Evolutionary conservation across 2,329 filamentous ascomycete species (phyloP).

Genomic region (Pseudocercospora eumusae): DNA sequence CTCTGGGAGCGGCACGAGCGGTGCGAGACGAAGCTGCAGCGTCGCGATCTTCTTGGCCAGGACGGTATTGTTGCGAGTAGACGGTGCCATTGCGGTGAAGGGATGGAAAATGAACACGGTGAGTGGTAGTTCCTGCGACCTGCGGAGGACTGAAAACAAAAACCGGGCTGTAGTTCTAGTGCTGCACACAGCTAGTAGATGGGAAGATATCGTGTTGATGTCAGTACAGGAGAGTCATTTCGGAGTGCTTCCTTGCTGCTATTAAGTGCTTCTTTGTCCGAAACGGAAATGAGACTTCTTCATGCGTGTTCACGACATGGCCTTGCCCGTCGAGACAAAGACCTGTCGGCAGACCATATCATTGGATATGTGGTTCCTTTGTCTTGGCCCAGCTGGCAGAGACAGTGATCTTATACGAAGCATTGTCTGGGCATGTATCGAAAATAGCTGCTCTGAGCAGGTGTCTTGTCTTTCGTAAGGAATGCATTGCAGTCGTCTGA

Average conservation of each 20-base stretch:
- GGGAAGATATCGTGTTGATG: background rate
- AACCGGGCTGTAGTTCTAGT: background rate
- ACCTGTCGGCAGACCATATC: background rate
- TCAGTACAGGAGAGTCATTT: background rate
- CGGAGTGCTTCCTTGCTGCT: background rate
- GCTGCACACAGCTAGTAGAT: background rate
- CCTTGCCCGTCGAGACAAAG: background rate
- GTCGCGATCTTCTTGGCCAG: constrained; percentile 64
- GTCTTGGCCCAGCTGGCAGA: background rate
- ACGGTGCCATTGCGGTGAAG: constrained; percentile 35
- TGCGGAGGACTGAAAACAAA: constrained; percentile 21
- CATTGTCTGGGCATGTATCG: background rate
- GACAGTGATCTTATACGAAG: background rate
- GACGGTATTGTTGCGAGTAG: constrained; percentile 36
- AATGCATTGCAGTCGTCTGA: background rate
- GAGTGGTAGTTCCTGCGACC: constrained; percentile 22
- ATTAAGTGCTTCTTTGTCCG: constrained; percentile 18
- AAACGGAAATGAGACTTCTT: constrained; percentile 18
- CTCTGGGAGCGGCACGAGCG: constrained; percentile 60
- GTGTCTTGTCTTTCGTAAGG: no score
- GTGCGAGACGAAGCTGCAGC: constrained; percentile 66
- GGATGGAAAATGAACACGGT: background rate
- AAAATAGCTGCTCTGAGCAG: background rate
- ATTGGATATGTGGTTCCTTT: background rate
- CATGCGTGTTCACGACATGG: constrained; percentile 14